A percentile compares a stretch with the other conserved stretches of the same genome.
Evolutionary conservation across 768 basidiomycete species (phyloP).

Genomic region (Amanita exitialis): DNA sequence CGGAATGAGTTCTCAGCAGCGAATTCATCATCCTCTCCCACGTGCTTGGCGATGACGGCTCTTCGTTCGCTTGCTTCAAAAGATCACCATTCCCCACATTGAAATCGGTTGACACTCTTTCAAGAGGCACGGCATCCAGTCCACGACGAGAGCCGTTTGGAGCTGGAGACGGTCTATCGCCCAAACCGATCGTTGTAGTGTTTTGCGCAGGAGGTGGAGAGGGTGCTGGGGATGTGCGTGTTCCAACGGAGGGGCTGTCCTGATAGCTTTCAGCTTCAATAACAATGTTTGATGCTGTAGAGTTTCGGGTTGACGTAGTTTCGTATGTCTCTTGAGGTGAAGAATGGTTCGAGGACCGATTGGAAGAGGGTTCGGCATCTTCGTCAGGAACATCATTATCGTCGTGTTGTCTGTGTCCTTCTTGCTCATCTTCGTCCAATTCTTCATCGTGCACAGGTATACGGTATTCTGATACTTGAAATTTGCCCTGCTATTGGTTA

Average conservation of each 20-base stretch:
- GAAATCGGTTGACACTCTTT: conserved; percentile 38
- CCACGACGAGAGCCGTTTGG: conserved; percentile 54
- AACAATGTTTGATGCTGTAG: conserved; percentile 48
- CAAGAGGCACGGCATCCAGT: conserved; percentile 47
- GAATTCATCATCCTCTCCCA: conserved; percentile 71
- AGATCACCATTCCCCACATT: conserved; percentile 38
- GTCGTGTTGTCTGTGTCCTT: conserved; percentile 33
- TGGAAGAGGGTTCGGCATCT: conserved; percentile 41
- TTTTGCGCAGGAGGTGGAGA: conserved; percentile 37
- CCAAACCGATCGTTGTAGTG: conserved; percentile 26
- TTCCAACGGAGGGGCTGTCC: conserved; percentile 29
- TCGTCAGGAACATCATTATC: conserved; percentile 20
- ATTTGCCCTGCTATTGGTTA: not conserved
- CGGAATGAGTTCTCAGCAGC: conserved; percentile 52
- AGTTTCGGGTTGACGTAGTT: conserved; percentile 44
- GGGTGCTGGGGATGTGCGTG: conserved; percentile 16
- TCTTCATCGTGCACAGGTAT: conserved; percentile 55
- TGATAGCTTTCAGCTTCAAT: conserved; percentile 56
- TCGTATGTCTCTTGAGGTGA: conserved; percentile 35
- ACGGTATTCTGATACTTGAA: conserved; percentile 45
- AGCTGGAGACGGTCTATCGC: conserved; percentile 30
- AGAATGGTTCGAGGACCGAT: conserved; percentile 38
- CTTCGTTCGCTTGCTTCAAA: conserved; percentile 46
- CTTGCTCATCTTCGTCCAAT: conserved; percentile 36
- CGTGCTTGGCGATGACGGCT: conserved; percentile 41